Conservation (phyloP, 2,329 filamentous ascomycete species). For the Apiospora pterosperma region DNA sequence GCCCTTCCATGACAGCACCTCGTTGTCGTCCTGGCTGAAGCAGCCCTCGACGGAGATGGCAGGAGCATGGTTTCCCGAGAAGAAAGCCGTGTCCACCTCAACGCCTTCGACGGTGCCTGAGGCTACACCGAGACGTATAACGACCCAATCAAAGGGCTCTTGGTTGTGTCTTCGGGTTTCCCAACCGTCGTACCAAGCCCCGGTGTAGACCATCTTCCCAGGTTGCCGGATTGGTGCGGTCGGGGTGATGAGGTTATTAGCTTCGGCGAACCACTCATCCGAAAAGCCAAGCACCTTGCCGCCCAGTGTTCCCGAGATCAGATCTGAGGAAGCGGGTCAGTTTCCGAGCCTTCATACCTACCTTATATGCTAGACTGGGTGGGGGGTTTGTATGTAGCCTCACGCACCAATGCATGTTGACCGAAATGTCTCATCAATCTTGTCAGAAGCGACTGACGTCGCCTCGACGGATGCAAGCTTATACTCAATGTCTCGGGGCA, state of each 20-base stretch:
- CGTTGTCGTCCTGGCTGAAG: constrained; percentile 61
- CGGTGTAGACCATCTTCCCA: constrained; percentile 66
- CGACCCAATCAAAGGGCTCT: constrained; percentile 63
- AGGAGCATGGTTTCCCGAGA: constrained; percentile 79
- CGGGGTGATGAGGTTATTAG: constrained; percentile 61
- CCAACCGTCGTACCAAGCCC: constrained; percentile 71
- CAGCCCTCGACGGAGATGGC: constrained; percentile 75
- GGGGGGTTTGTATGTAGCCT: not conserved
- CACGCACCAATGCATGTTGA: constrained; percentile 56
- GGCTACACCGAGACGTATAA: constrained; percentile 63
- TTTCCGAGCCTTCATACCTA: not conserved
- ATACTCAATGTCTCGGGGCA: constrained; percentile 47
- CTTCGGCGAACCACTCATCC: constrained; percentile 67
- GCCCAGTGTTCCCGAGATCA: constrained; percentile 58
- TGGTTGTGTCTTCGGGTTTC: constrained; percentile 65
- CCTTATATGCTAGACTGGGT: not conserved
- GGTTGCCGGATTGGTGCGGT: constrained; percentile 59
- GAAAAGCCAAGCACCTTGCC: constrained; percentile 64
- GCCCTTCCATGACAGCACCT: constrained; percentile 61
- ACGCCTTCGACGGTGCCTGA: constrained; percentile 71
- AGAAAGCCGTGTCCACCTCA: constrained; percentile 79
- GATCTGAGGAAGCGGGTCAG: constrained; percentile 39
- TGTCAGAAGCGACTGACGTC: constrained; percentile 44
- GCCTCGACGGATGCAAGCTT: constrained; percentile 52
- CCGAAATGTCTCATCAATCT: constrained; percentile 60